These are phyloP conservation scores for Xerocomus amazonicus DNA, from an alignment of 1,284 basidiomycete species.

Conservation along the genomic window DNA sequence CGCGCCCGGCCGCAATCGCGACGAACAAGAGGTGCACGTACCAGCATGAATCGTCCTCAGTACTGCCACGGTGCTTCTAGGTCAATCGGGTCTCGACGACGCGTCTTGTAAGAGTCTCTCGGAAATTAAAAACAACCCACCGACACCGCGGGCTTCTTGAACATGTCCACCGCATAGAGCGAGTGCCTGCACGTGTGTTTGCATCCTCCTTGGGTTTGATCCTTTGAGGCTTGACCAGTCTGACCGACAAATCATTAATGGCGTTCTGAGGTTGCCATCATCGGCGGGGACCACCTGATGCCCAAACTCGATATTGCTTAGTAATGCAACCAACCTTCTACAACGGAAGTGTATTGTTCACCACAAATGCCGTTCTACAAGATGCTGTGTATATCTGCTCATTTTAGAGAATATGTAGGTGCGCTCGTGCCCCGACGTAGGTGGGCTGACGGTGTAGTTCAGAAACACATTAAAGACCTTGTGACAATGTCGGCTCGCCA, in stretches of 20 bases:
- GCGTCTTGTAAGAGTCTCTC: slow-evolving; percentile 4
- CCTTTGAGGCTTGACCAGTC: too few relatives aligned
- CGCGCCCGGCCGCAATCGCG: slow-evolving; percentile 12
- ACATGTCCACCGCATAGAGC: too few relatives aligned
- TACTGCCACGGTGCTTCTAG: too few relatives aligned
- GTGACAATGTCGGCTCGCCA: slow-evolving; percentile 72
- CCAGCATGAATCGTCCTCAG: too few relatives aligned
- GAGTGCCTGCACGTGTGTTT: too few relatives aligned
- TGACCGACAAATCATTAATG: not conserved
- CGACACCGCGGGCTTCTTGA: slow-evolving; percentile 1
- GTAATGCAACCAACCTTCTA: not conserved
- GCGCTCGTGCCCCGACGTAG: not conserved
- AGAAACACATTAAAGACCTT: slow-evolving; percentile 77
- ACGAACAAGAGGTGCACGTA: not conserved
- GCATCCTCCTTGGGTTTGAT: too few relatives aligned
- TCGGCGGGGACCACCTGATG: too few relatives aligned
- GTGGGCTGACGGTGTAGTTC: slow-evolving; percentile 7
- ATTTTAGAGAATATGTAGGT: slow-evolving; percentile 69
- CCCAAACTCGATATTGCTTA: not conserved
- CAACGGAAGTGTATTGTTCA: not conserved
- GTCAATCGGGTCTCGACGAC: too few relatives aligned
- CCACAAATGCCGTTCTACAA: slow-evolving; percentile 74
- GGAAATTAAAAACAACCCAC: slow-evolving; percentile 30
- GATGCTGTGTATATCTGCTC: slow-evolving; percentile 73
- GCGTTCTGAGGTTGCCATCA: too few relatives aligned